Evolutionary conservation across 208 protist species (phyloP).

Genomic region (Trypanosoma cruzi): DNA sequence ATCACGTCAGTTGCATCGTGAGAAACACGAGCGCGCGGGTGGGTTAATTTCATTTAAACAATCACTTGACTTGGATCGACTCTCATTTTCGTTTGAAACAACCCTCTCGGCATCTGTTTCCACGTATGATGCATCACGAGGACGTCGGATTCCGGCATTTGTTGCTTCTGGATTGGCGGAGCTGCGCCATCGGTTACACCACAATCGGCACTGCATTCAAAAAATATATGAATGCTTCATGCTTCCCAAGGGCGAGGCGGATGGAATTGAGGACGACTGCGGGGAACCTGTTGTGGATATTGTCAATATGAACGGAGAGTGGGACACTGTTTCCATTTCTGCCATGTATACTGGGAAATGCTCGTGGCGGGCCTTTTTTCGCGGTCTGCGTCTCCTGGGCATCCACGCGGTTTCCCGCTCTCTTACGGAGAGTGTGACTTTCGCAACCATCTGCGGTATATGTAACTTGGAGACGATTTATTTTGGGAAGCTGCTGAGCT

Average conservation of each 20-base stretch:
- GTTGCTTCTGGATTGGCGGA: slow-evolving; percentile 40
- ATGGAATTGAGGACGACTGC: slow-evolving; percentile 9
- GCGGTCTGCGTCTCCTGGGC: slow-evolving; percentile 39
- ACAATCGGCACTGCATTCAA: slow-evolving; percentile 34
- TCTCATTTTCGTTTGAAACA: neutral
- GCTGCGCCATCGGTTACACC: slow-evolving; percentile 36
- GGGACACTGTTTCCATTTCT: slow-evolving; percentile 12
- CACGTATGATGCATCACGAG: neutral
- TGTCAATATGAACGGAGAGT: slow-evolving; percentile 27
- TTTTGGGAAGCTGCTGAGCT: slow-evolving; percentile 39
- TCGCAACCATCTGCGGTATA: slow-evolving; percentile 44
- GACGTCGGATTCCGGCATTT: slow-evolving; percentile 20
- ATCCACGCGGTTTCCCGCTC: slow-evolving; percentile 37
- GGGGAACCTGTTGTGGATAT: slow-evolving; percentile 27
- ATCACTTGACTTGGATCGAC: slow-evolving; percentile 1
- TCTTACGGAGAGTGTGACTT: slow-evolving; percentile 31
- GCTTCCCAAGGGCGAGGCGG: neutral
- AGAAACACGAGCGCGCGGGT: neutral
- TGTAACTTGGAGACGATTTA: slow-evolving; percentile 33
- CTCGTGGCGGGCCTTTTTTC: slow-evolving; percentile 56
- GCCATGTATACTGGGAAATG: slow-evolving; percentile 31
- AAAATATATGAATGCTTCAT: slow-evolving; percentile 56
- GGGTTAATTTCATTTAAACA: neutral
- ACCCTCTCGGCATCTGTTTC: too few species aligned
- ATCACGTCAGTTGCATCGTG: neutral